A percentile compares a stretch with the other conserved stretches of the same genome.
Conservation (phyloP, 371 early-diverging fungal species). For the Circinella minor region DNA sequence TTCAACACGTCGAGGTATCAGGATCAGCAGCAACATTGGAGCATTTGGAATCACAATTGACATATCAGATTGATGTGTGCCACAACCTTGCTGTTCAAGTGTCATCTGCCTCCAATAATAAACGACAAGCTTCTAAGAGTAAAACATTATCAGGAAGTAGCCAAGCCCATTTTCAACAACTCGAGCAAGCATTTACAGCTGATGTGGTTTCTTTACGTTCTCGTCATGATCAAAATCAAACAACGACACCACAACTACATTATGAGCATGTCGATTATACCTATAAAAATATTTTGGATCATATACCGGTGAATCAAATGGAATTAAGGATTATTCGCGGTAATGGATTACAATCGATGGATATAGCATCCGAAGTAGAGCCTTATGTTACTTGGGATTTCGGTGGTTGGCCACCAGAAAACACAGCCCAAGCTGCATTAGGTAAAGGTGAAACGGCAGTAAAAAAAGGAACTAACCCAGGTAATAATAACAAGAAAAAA, state of each 20-base stretch:
- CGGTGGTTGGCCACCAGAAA: conserved; percentile 76
- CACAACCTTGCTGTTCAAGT: conserved; percentile 57
- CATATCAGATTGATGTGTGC: conserved; percentile 68
- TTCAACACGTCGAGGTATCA: conserved; percentile 16
- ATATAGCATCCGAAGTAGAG: conserved; percentile 62
- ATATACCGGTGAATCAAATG: conserved; percentile 70
- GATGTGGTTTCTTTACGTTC: conserved; percentile 66
- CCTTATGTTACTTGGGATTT: conserved; percentile 73
- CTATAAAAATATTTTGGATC: conserved; percentile 57
- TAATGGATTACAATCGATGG: conserved; percentile 58
- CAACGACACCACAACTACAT: conserved; percentile 55
- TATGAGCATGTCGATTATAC: conserved; percentile 67
- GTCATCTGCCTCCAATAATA: not conserved
- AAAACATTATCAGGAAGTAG: conserved; percentile 20
- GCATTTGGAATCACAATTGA: conserved; percentile 57
- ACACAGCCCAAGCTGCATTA: conserved; percentile 50
- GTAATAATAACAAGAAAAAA: conserved; percentile 21
- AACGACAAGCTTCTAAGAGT: not conserved
- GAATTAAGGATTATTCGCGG: conserved; percentile 65
- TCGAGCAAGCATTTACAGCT: conserved; percentile 59
- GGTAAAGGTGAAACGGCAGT: conserved; percentile 75
- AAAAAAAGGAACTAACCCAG: conserved; percentile 51
- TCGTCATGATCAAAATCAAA: conserved; percentile 36
- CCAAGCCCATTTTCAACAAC: conserved; percentile 46
- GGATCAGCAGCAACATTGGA: conserved; percentile 33